Evolutionary conservation across 2,329 filamentous ascomycete species (phyloP).

Genomic region (Aspergillus transmontanensis): DNA sequence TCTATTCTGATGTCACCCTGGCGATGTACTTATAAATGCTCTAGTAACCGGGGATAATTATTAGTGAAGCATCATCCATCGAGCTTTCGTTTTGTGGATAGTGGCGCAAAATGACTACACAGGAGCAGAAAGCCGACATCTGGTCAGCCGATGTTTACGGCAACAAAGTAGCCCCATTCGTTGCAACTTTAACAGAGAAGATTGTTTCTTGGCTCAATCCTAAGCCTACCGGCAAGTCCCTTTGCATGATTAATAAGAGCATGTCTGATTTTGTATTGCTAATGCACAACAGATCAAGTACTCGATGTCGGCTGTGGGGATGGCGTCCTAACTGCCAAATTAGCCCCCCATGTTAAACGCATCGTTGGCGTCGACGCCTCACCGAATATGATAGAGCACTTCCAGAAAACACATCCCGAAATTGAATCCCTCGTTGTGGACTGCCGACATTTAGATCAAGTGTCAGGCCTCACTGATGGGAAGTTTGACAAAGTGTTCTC

Average conservation of each 20-base stretch:
- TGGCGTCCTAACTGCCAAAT: slow-evolving; percentile 60
- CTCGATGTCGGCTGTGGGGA: slow-evolving; percentile 69
- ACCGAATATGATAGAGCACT: slow-evolving; percentile 59
- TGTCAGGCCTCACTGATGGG: slow-evolving; percentile 27
- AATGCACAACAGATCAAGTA: slow-evolving; percentile 51
- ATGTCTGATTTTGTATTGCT: neutral
- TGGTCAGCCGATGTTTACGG: slow-evolving; percentile 2
- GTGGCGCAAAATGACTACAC: neutral
- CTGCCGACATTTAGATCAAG: slow-evolving; percentile 37
- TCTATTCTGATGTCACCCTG: neutral
- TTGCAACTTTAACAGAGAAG: neutral
- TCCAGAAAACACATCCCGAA: slow-evolving; percentile 45
- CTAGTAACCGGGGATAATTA: neutral
- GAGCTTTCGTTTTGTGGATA: neutral
- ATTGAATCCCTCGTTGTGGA: slow-evolving; percentile 37
- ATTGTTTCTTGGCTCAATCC: slow-evolving; percentile 50
- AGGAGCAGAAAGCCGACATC: neutral
- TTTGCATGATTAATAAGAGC: neutral
- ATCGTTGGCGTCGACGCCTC: slow-evolving; percentile 64
- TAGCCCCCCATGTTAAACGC: slow-evolving; percentile 52
- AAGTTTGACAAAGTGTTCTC: slow-evolving; percentile 62
- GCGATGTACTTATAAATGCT: neutral
- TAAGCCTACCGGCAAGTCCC: slow-evolving; percentile 44
- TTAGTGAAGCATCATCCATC: neutral
- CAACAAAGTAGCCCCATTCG: slow-evolving; percentile 1